Conservation (phyloP, 2,329 filamentous ascomycete genomes). For the Ascochyta lentis region DNA sequence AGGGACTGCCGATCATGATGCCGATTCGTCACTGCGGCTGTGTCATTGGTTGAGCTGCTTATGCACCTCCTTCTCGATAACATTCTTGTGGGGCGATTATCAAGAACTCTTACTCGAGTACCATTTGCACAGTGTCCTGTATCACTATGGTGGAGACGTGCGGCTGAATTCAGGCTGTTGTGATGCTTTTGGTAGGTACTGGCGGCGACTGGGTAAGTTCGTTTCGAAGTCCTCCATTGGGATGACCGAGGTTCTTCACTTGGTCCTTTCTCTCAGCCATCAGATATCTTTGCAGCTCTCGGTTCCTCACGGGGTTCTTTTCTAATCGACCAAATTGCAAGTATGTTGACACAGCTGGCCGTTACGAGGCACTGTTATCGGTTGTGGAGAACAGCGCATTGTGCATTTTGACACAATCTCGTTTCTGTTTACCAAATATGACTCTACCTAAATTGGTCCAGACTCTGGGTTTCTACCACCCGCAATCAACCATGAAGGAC, state of each 20-base stretch:
- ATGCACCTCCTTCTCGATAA: background rate
- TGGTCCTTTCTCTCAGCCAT: background rate
- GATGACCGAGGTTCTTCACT: background rate
- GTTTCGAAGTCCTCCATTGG: conserved; percentile 1
- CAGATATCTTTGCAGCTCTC: background rate
- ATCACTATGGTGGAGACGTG: background rate
- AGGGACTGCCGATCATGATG: conserved; percentile 8
- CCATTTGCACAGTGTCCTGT: background rate
- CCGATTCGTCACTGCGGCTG: background rate
- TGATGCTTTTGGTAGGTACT: conserved; percentile 7
- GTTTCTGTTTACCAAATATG: too few species aligned
- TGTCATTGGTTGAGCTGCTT: conserved; percentile 2
- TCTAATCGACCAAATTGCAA: background rate
- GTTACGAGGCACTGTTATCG: too few species aligned
- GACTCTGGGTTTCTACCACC: too few species aligned
- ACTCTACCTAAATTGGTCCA: too few species aligned
- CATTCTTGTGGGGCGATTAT: background rate
- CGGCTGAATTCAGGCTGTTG: background rate
- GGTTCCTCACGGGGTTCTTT: background rate
- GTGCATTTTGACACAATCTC: too few species aligned
- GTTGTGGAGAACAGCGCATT: too few species aligned
- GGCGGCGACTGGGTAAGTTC: background rate
- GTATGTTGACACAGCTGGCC: background rate
- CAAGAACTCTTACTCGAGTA: background rate
- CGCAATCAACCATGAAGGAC: too few species aligned